These are phyloP conservation scores for Phytophthora cactorum DNA, from an alignment of 352 stramenopile genomes.

Conservation along the genomic window DNA sequence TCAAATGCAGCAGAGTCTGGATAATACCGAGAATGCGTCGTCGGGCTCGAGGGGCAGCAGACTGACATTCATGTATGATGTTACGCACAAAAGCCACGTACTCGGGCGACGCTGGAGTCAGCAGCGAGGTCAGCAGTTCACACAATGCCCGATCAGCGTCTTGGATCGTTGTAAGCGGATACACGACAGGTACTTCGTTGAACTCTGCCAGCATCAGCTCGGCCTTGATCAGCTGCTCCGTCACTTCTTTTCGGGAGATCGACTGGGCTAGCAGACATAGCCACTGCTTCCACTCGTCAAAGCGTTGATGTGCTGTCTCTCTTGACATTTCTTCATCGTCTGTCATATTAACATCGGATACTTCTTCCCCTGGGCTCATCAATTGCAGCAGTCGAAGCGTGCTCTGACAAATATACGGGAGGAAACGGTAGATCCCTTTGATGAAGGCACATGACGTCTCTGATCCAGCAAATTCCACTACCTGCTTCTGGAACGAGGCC, in stretches of 20 bases:
- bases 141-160: slow-evolving; percentile 41
- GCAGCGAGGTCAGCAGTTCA: slow-evolving; percentile 48
- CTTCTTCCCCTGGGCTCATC: slow-evolving; percentile 17
- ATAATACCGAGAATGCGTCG: slow-evolving; percentile 50
- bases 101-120: slow-evolving; percentile 47
- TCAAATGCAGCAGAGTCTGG: slow-evolving; percentile 43
- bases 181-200: slow-evolving; percentile 25
- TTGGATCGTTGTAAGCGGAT: slow-evolving; percentile 13
- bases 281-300: slow-evolving; percentile 59
- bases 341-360: slow-evolving; percentile 7
- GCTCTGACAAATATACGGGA: slow-evolving; percentile 63
- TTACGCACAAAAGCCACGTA: slow-evolving; percentile 58
- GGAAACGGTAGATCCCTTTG: slow-evolving; percentile 50
- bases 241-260: slow-evolving; percentile 59
- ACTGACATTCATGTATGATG: slow-evolving; percentile 42
- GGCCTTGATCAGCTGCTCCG: slow-evolving; percentile 57
- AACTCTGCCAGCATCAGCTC: slow-evolving; percentile 57
- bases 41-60: slow-evolving; percentile 31
- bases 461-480: slow-evolving; percentile 45
- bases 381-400: slow-evolving; percentile 48
- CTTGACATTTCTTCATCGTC: slow-evolving; percentile 8
- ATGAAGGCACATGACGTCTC: slow-evolving; percentile 40
- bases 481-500: slow-evolving; percentile 43
- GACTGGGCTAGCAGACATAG: slow-evolving; percentile 49
- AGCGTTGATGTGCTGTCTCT: slow-evolving; percentile 24